Conservation (phyloP, 1,139 yeast genomes). For the Tardiomyces blankii region DNA sequence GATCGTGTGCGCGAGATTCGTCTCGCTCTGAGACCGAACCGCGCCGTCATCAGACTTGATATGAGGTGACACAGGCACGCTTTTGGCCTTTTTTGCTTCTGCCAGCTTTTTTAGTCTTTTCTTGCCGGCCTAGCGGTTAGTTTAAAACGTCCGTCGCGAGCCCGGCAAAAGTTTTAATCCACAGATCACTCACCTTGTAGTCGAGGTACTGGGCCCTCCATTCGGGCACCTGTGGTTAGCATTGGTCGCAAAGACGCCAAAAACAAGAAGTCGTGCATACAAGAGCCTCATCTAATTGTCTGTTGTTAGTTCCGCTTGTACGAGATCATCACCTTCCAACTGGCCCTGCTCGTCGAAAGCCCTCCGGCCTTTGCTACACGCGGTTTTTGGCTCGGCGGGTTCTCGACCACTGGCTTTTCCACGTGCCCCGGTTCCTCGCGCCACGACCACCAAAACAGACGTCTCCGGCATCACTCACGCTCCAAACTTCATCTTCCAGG, state of each 20-base stretch:
- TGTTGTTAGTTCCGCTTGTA: background rate
- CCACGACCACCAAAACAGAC: too few relatives aligned
- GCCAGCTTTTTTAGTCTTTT: conserved; percentile 41
- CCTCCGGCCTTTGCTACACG: too few relatives aligned
- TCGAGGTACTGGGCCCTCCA: conserved; percentile 77
- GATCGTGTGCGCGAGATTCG: background rate
- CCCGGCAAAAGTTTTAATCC: too few relatives aligned
- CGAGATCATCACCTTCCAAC: too few relatives aligned
- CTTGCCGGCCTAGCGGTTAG: conserved; percentile 40
- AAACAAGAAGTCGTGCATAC: conserved; percentile 6
- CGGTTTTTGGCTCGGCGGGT: too few relatives aligned
- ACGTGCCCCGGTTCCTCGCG: too few relatives aligned
- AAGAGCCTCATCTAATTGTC: background rate
- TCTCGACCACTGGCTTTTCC: too few relatives aligned
- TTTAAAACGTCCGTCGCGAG: too few relatives aligned
- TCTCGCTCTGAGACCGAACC: conserved; percentile 3
- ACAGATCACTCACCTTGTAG: conserved; percentile 39
- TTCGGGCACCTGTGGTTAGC: conserved; percentile 46
- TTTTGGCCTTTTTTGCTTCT: conserved; percentile 7
- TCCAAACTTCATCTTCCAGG: background rate
- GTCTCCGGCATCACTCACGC: background rate
- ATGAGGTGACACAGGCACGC: conserved; percentile 8
- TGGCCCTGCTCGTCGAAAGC: too few relatives aligned
- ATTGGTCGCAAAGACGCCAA: too few relatives aligned
- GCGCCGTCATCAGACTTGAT: conserved; percentile 3